Percentiles rank a stretch among this genome's conserved stretches.
Evolutionary conservation across 768 basidiomycete genomes (phyloP).

Genomic region (Tylopilus vinaceipallidus): DNA sequence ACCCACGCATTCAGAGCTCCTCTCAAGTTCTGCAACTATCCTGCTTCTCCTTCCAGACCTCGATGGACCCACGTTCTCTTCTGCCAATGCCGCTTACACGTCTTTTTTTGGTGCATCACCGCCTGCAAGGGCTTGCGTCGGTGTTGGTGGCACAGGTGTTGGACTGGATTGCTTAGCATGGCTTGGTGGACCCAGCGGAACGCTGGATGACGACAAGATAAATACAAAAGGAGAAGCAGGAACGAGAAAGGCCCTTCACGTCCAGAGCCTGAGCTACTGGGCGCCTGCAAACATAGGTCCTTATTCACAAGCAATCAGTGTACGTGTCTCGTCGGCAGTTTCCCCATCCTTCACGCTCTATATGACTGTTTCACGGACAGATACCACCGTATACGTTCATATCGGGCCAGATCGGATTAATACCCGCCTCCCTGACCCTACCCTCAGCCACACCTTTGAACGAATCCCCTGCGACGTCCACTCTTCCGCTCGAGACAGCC

Average conservation of each 20-base stretch:
- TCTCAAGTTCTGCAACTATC: slow-evolving; percentile 51
- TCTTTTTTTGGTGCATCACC: slow-evolving; percentile 88
- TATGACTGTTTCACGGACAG: slow-evolving; percentile 37
- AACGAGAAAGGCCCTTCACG: slow-evolving; percentile 75
- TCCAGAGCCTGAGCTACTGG: slow-evolving; percentile 97
- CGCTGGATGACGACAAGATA: slow-evolving; percentile 11
- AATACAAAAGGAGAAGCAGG: slow-evolving; percentile 28
- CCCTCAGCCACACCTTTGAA: slow-evolving; percentile 36
- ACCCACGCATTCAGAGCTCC: slow-evolving; percentile 28
- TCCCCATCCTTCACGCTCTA: not conserved
- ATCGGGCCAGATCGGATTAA: slow-evolving; percentile 92
- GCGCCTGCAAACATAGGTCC: slow-evolving; percentile 99
- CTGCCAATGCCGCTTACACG: slow-evolving; percentile 75
- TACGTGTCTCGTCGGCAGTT: slow-evolving; percentile 35
- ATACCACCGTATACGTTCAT: slow-evolving; percentile 76
- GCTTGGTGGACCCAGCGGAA: slow-evolving; percentile 17
- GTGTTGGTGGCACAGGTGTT: slow-evolving; percentile 61
- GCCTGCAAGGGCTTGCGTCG: slow-evolving; percentile 93
- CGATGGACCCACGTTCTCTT: slow-evolving; percentile 57
- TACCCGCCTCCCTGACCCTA: slow-evolving; percentile 74
- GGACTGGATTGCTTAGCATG: slow-evolving; percentile 84
- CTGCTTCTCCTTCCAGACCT: slow-evolving; percentile 84
- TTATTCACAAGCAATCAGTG: slow-evolving; percentile 90
- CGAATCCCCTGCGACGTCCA: slow-evolving; percentile 53
- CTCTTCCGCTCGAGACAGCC: slow-evolving; percentile 61